These are phyloP conservation scores for Cordia subcordata DNA, from an alignment of 257 asterid species.

Conservation along the genomic window DNA sequence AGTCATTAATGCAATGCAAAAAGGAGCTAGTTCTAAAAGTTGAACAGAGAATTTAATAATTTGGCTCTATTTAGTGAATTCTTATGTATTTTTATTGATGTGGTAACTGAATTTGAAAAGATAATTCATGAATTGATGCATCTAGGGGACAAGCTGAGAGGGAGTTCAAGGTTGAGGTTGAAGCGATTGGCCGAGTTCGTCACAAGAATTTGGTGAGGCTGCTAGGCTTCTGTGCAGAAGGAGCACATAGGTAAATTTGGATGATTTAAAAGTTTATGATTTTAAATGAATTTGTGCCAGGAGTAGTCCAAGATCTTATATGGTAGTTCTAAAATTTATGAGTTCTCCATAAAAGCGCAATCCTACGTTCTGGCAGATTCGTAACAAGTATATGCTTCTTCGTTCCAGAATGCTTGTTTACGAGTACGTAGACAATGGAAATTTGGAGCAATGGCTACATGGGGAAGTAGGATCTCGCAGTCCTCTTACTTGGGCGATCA, in stretches of 20 bases:
- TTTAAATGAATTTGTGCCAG: no score
- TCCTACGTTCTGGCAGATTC: no score
- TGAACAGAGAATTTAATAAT: no score
- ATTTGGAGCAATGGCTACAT: conserved; percentile 35
- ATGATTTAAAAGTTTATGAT: no score
- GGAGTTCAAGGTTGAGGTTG: conserved; percentile 35
- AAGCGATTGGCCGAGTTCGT: conserved; percentile 32
- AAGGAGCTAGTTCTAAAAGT: no score
- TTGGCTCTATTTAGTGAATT: no score
- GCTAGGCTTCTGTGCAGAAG: conserved; percentile 30
- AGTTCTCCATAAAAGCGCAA: no score
- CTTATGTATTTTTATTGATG: neutral
- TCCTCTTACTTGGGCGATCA: conserved; percentile 31
- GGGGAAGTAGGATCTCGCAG: conserved; percentile 25
- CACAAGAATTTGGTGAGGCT: conserved; percentile 35
- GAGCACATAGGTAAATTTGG: conserved; percentile 27
- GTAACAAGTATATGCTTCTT: neutral
- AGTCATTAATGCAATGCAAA: no score
- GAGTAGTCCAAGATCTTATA: no score
- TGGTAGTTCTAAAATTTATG: no score
- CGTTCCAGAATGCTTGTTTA: conserved; percentile 32
- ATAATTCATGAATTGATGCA: neutral
- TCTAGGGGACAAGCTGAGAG: conserved; percentile 32
- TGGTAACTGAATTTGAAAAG: neutral
- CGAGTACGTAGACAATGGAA: conserved; percentile 34